Conservation (phyloP, 176 grass and related monocot genomes). For the Alopecurus myosuroides region DNA sequence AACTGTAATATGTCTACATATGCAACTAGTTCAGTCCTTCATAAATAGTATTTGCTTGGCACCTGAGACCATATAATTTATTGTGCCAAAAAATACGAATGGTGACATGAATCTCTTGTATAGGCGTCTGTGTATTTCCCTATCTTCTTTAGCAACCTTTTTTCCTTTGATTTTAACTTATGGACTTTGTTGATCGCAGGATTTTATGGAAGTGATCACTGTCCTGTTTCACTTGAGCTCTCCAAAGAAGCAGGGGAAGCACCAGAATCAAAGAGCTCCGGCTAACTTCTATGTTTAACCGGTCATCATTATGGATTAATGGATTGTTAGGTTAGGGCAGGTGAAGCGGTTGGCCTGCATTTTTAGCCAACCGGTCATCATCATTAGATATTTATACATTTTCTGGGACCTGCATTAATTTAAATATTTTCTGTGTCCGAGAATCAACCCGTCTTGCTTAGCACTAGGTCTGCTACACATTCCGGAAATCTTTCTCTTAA, state of each 20-base stretch:
- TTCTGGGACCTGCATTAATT: background rate
- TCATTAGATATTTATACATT: background rate
- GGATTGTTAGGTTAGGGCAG: background rate
- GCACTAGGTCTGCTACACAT: background rate
- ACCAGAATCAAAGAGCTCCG: slow-evolving; percentile 1
- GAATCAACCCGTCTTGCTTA: background rate
- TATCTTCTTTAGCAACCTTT: background rate
- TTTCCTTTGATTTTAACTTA: background rate
- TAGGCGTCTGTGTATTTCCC: background rate
- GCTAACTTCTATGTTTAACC: background rate
- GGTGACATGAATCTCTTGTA: background rate
- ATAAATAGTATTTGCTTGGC: background rate
- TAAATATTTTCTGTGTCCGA: background rate
- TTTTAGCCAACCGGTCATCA: too few species aligned
- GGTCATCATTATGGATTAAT: background rate
- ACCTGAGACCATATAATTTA: background rate
- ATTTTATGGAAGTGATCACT: slow-evolving; percentile 56
- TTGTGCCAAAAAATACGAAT: background rate
- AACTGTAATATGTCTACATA: background rate
- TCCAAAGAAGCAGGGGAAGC: slow-evolving; percentile 7
- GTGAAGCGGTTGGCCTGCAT: background rate
- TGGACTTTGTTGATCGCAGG: slow-evolving; percentile 20
- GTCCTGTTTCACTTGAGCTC: slow-evolving; percentile 40
- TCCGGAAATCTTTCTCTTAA: background rate
- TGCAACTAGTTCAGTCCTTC: background rate